Conservation (phyloP, 2,329 filamentous ascomycete species). For the Neofusicoccum parvum region DNA sequence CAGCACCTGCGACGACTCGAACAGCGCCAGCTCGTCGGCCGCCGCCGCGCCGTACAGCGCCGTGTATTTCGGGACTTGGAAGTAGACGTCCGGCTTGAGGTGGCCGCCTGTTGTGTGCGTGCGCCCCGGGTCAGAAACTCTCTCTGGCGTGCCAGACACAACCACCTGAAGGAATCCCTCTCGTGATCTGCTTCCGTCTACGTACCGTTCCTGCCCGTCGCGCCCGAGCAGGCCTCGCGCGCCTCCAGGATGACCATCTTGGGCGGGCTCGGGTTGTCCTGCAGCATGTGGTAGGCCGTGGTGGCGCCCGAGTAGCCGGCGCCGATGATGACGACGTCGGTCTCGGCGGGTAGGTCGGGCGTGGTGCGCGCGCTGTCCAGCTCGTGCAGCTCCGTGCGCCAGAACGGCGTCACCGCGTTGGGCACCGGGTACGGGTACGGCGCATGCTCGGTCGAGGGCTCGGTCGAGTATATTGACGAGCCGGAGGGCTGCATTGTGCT, state of each 20-base stretch:
- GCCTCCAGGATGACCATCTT: slow-evolving; percentile 31
- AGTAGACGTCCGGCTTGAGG: slow-evolving; percentile 39
- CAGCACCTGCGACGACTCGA: slow-evolving; percentile 23
- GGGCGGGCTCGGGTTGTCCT: slow-evolving; percentile 20
- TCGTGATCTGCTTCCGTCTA: too few species aligned
- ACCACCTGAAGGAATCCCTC: too few species aligned
- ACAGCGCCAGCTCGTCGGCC: slow-evolving; percentile 24
- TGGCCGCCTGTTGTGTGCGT: slow-evolving; percentile 24
- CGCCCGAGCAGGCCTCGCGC: slow-evolving; percentile 29
- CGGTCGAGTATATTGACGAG: slow-evolving; percentile 7
- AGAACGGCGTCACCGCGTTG: slow-evolving; percentile 38
- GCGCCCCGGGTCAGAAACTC: too few species aligned
- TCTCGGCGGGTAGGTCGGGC: slow-evolving; percentile 30
- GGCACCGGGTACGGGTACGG: slow-evolving; percentile 30
- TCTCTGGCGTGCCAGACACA: too few species aligned
- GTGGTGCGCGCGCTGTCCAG: slow-evolving; percentile 35
- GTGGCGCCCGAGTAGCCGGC: slow-evolving; percentile 37
- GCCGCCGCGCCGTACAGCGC: slow-evolving; percentile 16
- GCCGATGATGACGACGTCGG: slow-evolving; percentile 38
- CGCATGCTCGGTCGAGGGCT: slow-evolving; percentile 15
- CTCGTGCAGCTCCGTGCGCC: slow-evolving; percentile 36
- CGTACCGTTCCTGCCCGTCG: slow-evolving; percentile 37
- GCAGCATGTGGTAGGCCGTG: slow-evolving; percentile 34
- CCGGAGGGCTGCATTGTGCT: not conserved
- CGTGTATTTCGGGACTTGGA: slow-evolving; percentile 28